These are phyloP conservation scores for Penicillium nordicum DNA, from an alignment of 2,329 filamentous ascomycete species.

Conservation along the genomic window DNA sequence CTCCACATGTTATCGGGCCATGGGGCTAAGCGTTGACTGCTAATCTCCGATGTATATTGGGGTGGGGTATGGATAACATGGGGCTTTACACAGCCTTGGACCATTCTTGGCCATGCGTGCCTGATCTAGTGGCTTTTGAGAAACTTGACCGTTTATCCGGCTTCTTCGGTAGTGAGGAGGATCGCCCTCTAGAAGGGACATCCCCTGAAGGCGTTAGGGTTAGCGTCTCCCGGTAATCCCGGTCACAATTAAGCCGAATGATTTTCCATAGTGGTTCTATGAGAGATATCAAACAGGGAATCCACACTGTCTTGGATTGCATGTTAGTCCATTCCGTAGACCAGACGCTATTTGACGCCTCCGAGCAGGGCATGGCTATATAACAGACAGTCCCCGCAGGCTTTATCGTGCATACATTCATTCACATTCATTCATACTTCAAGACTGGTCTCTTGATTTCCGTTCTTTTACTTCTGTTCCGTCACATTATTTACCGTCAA, in stretches of 20 bases:
- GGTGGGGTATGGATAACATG: slow-evolving; percentile 6
- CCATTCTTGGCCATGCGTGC: slow-evolving; percentile 4
- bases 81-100: slow-evolving; percentile 1
- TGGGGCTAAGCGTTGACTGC: not conserved
- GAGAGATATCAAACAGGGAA: slow-evolving; percentile 7
- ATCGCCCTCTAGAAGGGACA: slow-evolving; percentile 5
- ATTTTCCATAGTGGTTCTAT: not conserved
- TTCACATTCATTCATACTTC: slow-evolving; percentile 16
- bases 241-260: slow-evolving; percentile 4
- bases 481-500: slow-evolving; percentile 21
- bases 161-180: slow-evolving; percentile 2
- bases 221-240: slow-evolving; percentile 5
- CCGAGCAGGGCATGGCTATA: slow-evolving; percentile 7
- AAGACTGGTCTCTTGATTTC: slow-evolving; percentile 25
- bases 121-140: slow-evolving; percentile 5
- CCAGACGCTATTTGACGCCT: slow-evolving; percentile 7
- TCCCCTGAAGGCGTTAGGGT: not conserved
- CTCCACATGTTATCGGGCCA: slow-evolving; percentile 2
- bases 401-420: slow-evolving; percentile 9
- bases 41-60: slow-evolving; percentile 1
- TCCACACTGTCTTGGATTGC: slow-evolving; percentile 17
- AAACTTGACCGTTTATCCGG: slow-evolving; percentile 2
- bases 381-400: slow-evolving; percentile 1
- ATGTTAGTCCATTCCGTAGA: not conserved
- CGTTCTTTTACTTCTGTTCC: slow-evolving; percentile 13